phyloP scores from a whole-genome alignment of 495 filamentous ascomycete species.

The Penicillium malachiteum region DNA sequence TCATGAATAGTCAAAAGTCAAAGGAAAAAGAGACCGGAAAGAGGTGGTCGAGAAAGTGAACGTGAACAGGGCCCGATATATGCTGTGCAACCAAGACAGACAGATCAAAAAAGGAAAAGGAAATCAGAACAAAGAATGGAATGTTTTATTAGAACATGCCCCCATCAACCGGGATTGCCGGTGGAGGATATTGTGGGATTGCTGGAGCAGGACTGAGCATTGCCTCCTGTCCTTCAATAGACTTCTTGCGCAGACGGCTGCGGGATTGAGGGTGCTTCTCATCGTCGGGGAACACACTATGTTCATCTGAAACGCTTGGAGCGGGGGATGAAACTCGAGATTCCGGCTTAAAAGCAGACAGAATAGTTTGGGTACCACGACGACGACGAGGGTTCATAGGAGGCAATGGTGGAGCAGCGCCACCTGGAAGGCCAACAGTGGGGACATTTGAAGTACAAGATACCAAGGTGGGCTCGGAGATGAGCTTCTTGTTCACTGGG shows the following conservation, averaged over 20 bases:
- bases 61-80: background rate
- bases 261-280: conserved; percentile 48
- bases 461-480: conserved; percentile 83
- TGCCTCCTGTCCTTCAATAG: conserved; percentile 48
- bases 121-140: background rate
- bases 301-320: conserved; percentile 39
- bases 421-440: conserved; percentile 58
- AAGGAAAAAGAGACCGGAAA: conserved; percentile 22
- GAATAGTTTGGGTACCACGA: conserved; percentile 53
- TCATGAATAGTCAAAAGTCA: conserved; percentile 23
- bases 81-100: conserved; percentile 6
- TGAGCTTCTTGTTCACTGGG: conserved; percentile 68
- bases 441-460: conserved; percentile 73
- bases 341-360: conserved; percentile 50
- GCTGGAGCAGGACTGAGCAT: conserved; percentile 34
- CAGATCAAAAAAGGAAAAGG: conserved; percentile 2
- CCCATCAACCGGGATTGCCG: conserved; percentile 39
- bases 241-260: conserved; percentile 54
- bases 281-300: conserved; percentile 50
- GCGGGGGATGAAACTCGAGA: conserved; percentile 25
- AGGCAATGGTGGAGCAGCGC: conserved; percentile 58
- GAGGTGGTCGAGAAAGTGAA: conserved; percentile 5
- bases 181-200: conserved; percentile 39
- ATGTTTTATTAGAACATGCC: conserved; percentile 42
- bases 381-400: conserved; percentile 70